Base-by-base conservation (phyloP, 257 asterid genomes). In the Jacaranda copaia region DNA sequence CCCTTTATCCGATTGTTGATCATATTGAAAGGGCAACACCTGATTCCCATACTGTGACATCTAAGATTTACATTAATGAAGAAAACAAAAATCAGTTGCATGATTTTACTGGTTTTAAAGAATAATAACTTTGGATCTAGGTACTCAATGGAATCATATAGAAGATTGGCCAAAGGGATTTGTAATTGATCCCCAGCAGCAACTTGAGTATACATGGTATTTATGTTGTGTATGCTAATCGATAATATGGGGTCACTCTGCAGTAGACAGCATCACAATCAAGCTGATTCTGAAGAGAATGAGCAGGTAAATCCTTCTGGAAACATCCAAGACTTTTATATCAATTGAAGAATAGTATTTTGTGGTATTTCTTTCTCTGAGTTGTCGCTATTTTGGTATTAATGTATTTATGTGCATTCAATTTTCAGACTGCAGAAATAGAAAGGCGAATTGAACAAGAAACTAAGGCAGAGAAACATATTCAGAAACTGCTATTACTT, bases 401-500 rank as follows among this genome's bases (percentile, higher is more conserved):
- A 0, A 48, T 9, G 18, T 36, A 45, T 77, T 51, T 55, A 18
- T 70, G 62, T 57, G 62, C 45, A n/a, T 8, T 65, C 60, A 62
- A 57, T 78, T 73, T 79, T 63, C 91, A 96, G 99, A 85, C 99
- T 86, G 97, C 93, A 67, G 98, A 93, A 75, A 93, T 96, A 79
- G 99, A 93, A 83, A 87, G 98, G 85, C 85, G 98, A 77, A 96
- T 93, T 48, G 99, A 96, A 83, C 98, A 86, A 87, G 99, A 96
- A 87, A 83, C 98, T 3, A 93, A 96, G 77, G 97, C 98, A 6
- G 99, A 96, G 85, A 90, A 88, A 84, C 99, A 96, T 80, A 91
- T 93, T 79, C 99, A 93, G 86, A 96, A 93, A 80, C 97, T 96
- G 84, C 93, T 96, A 40, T 86, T 96, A 83, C 97, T 96, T 66